phyloP scores from a whole-genome alignment of 371 early-diverging fungal genomes.

The Cokeromyces recurvatus region DNA sequence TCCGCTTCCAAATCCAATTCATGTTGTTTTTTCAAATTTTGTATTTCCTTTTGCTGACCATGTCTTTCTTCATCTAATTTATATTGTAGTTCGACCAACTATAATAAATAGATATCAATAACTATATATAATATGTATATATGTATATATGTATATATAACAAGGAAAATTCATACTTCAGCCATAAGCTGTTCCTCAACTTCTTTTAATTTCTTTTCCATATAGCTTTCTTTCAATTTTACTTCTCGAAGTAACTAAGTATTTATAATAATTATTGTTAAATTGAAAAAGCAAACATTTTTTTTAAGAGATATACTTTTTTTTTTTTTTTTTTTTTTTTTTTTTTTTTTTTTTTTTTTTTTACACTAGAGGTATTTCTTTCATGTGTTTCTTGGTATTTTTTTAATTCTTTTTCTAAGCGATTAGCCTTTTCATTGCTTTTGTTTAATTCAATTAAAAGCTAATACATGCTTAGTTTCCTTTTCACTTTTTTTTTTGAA shows the following conservation, averaged over 20 bases:
- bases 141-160: too few species aligned
- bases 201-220: slow-evolving; percentile 25
- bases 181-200: slow-evolving; percentile 15
- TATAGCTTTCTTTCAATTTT: slow-evolving; percentile 21
- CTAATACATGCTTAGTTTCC: too few species aligned
- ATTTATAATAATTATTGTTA: not conserved
- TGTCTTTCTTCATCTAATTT: slow-evolving; percentile 15
- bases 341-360: not conserved
- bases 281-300: too few species aligned
- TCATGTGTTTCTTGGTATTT: slow-evolving; percentile 22
- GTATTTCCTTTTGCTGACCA: slow-evolving; percentile 14
- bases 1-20: slow-evolving; percentile 20
- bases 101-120: not conserved
- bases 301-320: too few species aligned
- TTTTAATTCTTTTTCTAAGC: slow-evolving; percentile 20
- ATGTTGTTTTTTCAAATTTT: slow-evolving; percentile 17
- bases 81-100: slow-evolving; percentile 20
- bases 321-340: not conserved
- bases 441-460: slow-evolving; percentile 17
- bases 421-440: slow-evolving; percentile 21
- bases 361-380: slow-evolving; percentile 29
- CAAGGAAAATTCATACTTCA: slow-evolving; percentile 21
- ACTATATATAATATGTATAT: too few species aligned
- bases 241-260: slow-evolving; percentile 29
- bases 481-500: not conserved